These are phyloP conservation scores for Rhodotorula sp. DNA, from an alignment of 1,284 basidiomycete species.

Conservation along the genomic window DNA sequence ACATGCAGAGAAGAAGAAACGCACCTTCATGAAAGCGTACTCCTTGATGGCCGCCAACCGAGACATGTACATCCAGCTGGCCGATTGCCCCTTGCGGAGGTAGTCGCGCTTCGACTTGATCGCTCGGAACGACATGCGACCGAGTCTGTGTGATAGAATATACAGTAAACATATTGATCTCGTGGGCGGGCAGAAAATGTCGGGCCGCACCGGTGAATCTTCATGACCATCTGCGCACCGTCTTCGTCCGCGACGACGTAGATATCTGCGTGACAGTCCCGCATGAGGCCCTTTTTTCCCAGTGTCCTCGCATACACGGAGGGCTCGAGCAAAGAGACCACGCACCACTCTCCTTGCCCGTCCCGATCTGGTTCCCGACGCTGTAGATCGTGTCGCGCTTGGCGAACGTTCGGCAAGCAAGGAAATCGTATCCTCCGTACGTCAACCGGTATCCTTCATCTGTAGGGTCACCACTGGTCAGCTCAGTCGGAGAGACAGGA, in stretches of 20 bases:
- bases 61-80: constrained; percentile 99
- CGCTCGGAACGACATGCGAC: constrained; percentile 91
- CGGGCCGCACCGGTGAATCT: constrained; percentile 73
- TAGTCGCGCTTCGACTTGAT: constrained; percentile 98
- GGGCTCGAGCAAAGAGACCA: constrained; percentile 4
- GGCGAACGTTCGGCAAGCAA: constrained; percentile 89
- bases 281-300: neutral
- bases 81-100: constrained; percentile 89
- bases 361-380: constrained; percentile 96
- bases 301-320: no score
- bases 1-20: constrained; percentile 17
- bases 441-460: constrained; percentile 97
- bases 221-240: constrained; percentile 82
- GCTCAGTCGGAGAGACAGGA: neutral
- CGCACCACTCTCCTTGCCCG: constrained; percentile 92
- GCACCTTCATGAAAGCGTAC: constrained; percentile 96
- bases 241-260: constrained; percentile 85
- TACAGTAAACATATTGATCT: neutral
- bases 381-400: constrained; percentile 77
- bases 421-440: constrained; percentile 95
- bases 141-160: constrained; percentile 61
- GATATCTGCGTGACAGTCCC: constrained; percentile 62
- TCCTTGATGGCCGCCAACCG: constrained; percentile 94
- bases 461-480: constrained; percentile 48
- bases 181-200: neutral